These are phyloP conservation scores for Aspergillus transmontanensis DNA, from an alignment of 2,329 filamentous ascomycete species.

Conservation along the genomic window DNA sequence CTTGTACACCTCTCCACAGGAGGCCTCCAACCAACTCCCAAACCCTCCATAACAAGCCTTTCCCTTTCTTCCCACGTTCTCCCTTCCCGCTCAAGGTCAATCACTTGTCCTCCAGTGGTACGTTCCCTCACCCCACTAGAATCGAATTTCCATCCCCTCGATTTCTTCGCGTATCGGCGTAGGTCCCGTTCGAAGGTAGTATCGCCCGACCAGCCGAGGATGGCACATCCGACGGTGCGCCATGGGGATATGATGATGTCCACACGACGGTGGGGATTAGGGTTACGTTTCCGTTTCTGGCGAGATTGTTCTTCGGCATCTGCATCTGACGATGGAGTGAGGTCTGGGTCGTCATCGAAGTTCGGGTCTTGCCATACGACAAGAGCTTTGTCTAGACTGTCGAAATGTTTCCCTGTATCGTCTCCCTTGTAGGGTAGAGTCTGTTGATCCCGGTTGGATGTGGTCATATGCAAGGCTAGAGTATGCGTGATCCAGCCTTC, in stretches of 20 bases:
- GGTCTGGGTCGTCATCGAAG: constrained; percentile 39
- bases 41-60: constrained; percentile 73
- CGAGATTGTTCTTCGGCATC: constrained; percentile 7
- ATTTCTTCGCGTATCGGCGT: constrained; percentile 73
- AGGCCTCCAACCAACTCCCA: constrained; percentile 69
- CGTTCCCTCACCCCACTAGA: constrained; percentile 79
- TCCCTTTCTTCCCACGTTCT: constrained; percentile 71
- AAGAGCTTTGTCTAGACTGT: constrained; percentile 86
- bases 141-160: constrained; percentile 80
- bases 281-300: constrained; percentile 53
- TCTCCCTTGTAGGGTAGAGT: constrained; percentile 57
- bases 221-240: constrained; percentile 83
- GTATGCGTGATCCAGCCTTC: constrained; percentile 78
- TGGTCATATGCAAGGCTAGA: constrained; percentile 68
- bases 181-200: constrained; percentile 90
- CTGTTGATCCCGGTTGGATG: constrained; percentile 72
- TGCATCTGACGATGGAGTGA: constrained; percentile 19
- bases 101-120: constrained; percentile 64
- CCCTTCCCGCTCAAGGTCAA: constrained; percentile 65
- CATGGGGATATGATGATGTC: constrained; percentile 91
- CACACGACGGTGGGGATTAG: constrained; percentile 78
- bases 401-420: constrained; percentile 61
- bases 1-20: constrained; percentile 71
- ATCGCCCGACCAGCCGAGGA: constrained; percentile 85
- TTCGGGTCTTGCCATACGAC: constrained; percentile 84